Evolutionary conservation across 2,329 filamentous ascomycete genomes (phyloP), one percentile per base, ranked within the genome.

Genomic region (Ascochyta viciae-villosae): DNA sequence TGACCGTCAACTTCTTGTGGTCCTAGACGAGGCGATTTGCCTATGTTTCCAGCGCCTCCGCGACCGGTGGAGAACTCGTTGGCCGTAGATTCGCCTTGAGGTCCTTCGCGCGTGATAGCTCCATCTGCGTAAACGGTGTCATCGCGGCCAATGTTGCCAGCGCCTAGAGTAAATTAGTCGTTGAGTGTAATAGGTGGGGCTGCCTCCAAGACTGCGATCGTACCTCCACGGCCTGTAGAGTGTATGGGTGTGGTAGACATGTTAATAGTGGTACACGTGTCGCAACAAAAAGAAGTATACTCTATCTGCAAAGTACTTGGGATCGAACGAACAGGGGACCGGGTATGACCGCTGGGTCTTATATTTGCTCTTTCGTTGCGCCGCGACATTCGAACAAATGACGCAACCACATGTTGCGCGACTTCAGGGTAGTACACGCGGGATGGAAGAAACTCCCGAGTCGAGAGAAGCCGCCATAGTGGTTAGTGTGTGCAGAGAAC

Each of bases 181-280:
- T 58, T 45, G 31, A 47, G 10, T 31, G 26, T 6, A 19, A 23
- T 33, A 37, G 4, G 34, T 15, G 29, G 35, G 23, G 24, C 16
- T 33, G 13, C 16, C n/a, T 23, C 19, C 15, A 5, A 6, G 24
- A 12, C 22, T 46, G 23, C 40, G 39, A 35, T 55, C 74, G 56
- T 75, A 85, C 84, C 84, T 73, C 84, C 84, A 61, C 84, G 82
- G 55, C 84, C 84, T 62, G 85, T 85, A 22, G 83, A 86, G 58
- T 82, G 78, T 51, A 82, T 76, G 7, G 76, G 77, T 46, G 59
- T 60, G 16, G 61, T 60, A 55, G 73, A 61, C 72, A 74, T 76
- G 19, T 52, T 12, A 4, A 27, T 40, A 54, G 12, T 16, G 45
- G 27, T 16, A 22, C 26, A 29, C 27, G 23, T 34, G 34, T 46